Evolutionary conservation across 1,139 yeast species (phyloP).

Genomic region (Pichia sp.): DNA sequence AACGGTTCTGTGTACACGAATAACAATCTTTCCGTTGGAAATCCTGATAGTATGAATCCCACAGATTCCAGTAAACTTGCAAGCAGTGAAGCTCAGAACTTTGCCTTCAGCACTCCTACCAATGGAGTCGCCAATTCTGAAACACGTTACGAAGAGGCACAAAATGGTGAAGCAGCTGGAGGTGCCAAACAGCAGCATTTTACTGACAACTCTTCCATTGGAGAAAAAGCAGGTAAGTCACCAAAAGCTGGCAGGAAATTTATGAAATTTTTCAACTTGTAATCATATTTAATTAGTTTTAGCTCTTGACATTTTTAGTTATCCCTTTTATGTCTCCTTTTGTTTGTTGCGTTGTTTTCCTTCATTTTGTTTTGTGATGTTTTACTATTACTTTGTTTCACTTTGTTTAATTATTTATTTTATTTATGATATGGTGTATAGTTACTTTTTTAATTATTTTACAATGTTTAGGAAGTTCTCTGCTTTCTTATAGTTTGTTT

Average conservation of each 20-base stretch:
- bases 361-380: not conserved
- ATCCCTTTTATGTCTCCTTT: not conserved
- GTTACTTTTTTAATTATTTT: not conserved
- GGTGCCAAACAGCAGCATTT: not conserved
- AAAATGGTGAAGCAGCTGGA: not conserved
- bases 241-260: constrained; percentile 17
- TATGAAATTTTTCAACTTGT: constrained; percentile 28
- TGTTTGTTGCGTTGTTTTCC: not conserved
- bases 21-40: not conserved
- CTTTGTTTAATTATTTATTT: too few relatives aligned
- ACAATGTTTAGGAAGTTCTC: not conserved
- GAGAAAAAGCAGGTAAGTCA: constrained; percentile 12
- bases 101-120: not conserved
- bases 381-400: not conserved
- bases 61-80: constrained; percentile 8
- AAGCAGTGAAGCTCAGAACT: not conserved
- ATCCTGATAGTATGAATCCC: not conserved
- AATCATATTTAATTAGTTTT: not conserved
- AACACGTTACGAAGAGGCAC: not conserved
- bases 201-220: not conserved
- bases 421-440: not conserved
- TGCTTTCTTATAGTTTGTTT: not conserved
- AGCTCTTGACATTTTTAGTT: not conserved
- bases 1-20: not conserved
- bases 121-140: not conserved